phyloP scores from a whole-genome alignment of 129 eudicot species.

The Chrysanthemum seticuspe region DNA sequence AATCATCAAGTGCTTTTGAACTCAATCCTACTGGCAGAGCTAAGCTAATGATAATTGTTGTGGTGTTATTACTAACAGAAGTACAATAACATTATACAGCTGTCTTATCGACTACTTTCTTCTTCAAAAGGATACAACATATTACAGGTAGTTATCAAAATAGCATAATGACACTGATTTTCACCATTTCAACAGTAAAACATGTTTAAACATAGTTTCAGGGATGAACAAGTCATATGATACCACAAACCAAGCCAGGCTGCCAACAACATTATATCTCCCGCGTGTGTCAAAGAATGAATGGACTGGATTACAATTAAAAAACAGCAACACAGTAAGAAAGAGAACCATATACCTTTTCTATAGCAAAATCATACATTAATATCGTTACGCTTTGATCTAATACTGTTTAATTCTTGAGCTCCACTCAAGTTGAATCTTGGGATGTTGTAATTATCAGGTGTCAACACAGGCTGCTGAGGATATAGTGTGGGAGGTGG shows the following conservation, averaged over 20 bases:
- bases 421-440: slow-evolving; percentile 53
- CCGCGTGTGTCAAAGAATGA: slow-evolving; percentile 37
- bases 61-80: too few relatives aligned
- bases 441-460: slow-evolving; percentile 74
- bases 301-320: slow-evolving; percentile 24
- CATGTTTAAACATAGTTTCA: neutral
- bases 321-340: slow-evolving; percentile 10
- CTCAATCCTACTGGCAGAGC: too few relatives aligned
- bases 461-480: slow-evolving; percentile 91
- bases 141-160: neutral
- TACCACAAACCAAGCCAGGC: slow-evolving; percentile 11
- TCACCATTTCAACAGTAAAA: neutral
- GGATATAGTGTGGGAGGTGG: slow-evolving; percentile 97
- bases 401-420: slow-evolving; percentile 50
- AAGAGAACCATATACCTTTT: slow-evolving; percentile 14
- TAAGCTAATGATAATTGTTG: too few relatives aligned
- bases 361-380: slow-evolving; percentile 52
- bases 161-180: too few relatives aligned
- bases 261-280: slow-evolving; percentile 15
- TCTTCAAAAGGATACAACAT: too few relatives aligned
- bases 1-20: too few relatives aligned
- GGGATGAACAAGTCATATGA: slow-evolving; percentile 3
- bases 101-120: too few relatives aligned
- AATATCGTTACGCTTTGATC: slow-evolving; percentile 83
- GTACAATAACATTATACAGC: too few relatives aligned